Evolutionary conservation across 495 filamentous ascomycete genomes (phyloP).

Genomic region (Daldinia grandis): DNA sequence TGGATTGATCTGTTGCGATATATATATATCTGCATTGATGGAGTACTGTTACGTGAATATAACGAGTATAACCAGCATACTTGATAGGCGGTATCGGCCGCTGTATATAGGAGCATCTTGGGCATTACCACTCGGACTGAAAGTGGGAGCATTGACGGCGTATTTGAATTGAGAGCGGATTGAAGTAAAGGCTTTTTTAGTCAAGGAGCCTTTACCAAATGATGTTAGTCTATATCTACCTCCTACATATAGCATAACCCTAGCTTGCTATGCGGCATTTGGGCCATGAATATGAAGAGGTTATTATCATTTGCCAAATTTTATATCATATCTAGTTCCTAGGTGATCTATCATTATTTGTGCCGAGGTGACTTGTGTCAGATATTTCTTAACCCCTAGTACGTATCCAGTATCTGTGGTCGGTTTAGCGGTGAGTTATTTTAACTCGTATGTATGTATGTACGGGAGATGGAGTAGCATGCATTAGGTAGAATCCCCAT

Average conservation of each 20-base stretch:
- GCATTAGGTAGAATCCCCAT: not conserved
- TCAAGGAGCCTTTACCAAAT: not conserved
- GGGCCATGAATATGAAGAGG: not conserved
- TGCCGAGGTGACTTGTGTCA: not conserved
- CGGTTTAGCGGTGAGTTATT: not conserved
- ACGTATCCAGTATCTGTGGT: not conserved
- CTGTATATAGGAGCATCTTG: conserved; percentile 22
- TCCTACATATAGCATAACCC: not conserved
- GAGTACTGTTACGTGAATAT: not conserved
- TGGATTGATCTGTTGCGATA: conserved; percentile 2
- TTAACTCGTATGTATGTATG: too few species aligned
- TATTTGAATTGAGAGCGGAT: conserved; percentile 12
- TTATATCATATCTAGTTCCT: not conserved
- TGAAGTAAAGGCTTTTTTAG: not conserved
- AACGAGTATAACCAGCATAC: conserved; percentile 6
- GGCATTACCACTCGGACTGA: conserved; percentile 4
- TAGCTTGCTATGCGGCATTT: not conserved
- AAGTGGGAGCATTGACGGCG: conserved; percentile 19
- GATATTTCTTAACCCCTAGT: not conserved
- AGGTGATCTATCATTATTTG: not conserved
- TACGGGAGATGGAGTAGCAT: not conserved
- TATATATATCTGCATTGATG: conserved; percentile 10
- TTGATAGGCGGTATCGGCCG: conserved; percentile 1
- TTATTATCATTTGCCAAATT: not conserved
- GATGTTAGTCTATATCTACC: not conserved